Percentiles rank a stretch among this genome's conserved stretches.
Evolutionary conservation across 352 stramenopile species (phyloP).

Genomic region (Phytophthora fragariae): DNA sequence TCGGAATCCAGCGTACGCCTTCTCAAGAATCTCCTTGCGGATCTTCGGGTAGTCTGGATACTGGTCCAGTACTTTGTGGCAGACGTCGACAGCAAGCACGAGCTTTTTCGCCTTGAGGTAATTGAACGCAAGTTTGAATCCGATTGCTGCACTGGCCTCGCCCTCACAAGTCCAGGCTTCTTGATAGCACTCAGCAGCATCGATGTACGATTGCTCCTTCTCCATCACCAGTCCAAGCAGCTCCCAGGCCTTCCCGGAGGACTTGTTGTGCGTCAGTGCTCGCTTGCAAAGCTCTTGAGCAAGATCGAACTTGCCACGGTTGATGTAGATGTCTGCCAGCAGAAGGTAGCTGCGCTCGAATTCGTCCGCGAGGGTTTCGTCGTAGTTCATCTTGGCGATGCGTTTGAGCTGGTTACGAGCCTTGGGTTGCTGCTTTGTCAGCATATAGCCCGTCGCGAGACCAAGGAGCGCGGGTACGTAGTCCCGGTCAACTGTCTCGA

Average conservation of each 20-base stretch:
- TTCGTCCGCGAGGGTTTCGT: constrained; percentile 89
- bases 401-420: constrained; percentile 95
- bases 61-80: constrained; percentile 92
- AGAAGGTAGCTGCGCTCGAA: constrained; percentile 95
- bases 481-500: constrained; percentile 87
- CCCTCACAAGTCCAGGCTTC: constrained; percentile 87
- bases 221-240: constrained; percentile 94
- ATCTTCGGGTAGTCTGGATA: constrained; percentile 97
- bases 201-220: constrained; percentile 94
- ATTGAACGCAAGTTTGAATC: constrained; percentile 97
- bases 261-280: constrained; percentile 94
- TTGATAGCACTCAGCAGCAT: constrained; percentile 94
- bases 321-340: constrained; percentile 94
- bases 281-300: constrained; percentile 94
- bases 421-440: constrained; percentile 93
- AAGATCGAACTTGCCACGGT: constrained; percentile 92
- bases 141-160: constrained; percentile 89
- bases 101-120: constrained; percentile 95
- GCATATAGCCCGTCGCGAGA: constrained; percentile 91
- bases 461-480: constrained; percentile 93
- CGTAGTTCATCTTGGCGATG: constrained; percentile 94
- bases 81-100: constrained; percentile 93
- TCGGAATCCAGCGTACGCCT: constrained; percentile 89
- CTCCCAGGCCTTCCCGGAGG: constrained; percentile 93
- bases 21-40: constrained; percentile 94